Percentiles rank a stretch among this genome's conserved stretches.
Conservation (phyloP, 257 asterid species). For the Paulownia fortunei region DNA sequence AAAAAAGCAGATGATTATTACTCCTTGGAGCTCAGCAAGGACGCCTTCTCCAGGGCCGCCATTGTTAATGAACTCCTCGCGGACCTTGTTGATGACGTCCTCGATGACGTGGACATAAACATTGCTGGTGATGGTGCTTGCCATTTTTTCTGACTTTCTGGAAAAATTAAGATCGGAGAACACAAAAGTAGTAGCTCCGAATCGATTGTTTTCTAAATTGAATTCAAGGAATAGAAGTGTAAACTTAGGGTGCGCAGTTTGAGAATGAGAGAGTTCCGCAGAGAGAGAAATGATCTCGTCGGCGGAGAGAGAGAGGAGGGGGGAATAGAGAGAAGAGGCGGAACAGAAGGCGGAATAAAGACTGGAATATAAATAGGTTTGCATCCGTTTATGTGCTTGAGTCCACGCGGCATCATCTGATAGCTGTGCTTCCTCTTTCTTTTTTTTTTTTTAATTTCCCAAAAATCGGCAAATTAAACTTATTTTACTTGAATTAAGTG, state of each 20-base stretch:
- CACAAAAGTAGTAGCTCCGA: not conserved
- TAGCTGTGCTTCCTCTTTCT: not conserved
- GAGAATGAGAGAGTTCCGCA: not conserved
- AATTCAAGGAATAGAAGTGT: not conserved
- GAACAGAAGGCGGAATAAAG: constrained; percentile 50
- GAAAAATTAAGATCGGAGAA: constrained; percentile 11
- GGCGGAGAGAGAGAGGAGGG: constrained; percentile 29
- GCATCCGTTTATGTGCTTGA: constrained; percentile 50
- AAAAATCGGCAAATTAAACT: no score
- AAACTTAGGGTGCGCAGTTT: constrained; percentile 24
- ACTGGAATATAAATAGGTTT: constrained; percentile 71
- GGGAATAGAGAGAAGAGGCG: constrained; percentile 40
- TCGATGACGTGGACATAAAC: constrained; percentile 88
- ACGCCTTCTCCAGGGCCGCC: constrained; percentile 90
- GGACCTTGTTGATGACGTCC: constrained; percentile 86
- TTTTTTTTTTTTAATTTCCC: not conserved
- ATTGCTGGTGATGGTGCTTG: constrained; percentile 75
- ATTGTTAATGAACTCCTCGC: constrained; percentile 73
- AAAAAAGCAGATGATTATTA: constrained; percentile 35
- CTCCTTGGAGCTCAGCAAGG: constrained; percentile 93
- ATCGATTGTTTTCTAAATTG: not conserved
- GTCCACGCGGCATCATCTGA: constrained; percentile 47
- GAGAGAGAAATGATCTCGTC: constrained; percentile 34
- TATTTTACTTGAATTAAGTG: no score
- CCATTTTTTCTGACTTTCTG: constrained; percentile 54